Conservation (phyloP, 2,329 filamentous ascomycete genomes). For the Pseudocercospora ulei region DNA sequence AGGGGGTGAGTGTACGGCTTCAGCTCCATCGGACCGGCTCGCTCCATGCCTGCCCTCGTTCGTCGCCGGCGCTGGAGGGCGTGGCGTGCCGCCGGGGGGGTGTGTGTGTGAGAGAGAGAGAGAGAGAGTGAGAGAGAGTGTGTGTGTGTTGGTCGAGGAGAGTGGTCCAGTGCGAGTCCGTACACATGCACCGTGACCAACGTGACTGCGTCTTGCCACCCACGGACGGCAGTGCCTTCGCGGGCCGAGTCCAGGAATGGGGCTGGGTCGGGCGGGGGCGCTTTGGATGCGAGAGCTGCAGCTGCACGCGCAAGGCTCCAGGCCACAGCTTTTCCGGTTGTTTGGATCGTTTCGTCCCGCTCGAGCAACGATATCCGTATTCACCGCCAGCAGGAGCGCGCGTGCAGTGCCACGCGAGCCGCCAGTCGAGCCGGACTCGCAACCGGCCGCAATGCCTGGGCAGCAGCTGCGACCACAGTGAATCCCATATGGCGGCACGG, state of each 20-base stretch:
- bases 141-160: too few relatives aligned
- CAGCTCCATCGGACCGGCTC: slow-evolving; percentile 38
- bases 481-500: too few relatives aligned
- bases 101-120: too few relatives aligned
- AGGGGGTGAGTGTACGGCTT: slow-evolving; percentile 67
- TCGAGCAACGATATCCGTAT: slow-evolving; percentile 3
- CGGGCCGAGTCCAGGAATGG: slow-evolving; percentile 19
- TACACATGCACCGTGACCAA: too few relatives aligned
- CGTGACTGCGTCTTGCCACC: too few relatives aligned
- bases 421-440: neutral
- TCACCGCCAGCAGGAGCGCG: slow-evolving; percentile 4
- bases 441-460: too few relatives aligned
- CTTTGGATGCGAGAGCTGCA: too few relatives aligned
- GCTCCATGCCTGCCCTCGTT: slow-evolving; percentile 5
- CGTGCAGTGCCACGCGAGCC: slow-evolving; percentile 7
- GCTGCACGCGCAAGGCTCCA: too few relatives aligned
- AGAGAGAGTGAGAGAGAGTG: too few relatives aligned
- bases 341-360: neutral
- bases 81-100: slow-evolving; percentile 30
- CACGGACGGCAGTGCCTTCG: slow-evolving; percentile 33
- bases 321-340: neutral
- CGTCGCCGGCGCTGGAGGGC: slow-evolving; percentile 31
- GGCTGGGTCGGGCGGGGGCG: slow-evolving; percentile 39
- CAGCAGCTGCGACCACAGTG: too few relatives aligned
- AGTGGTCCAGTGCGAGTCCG: too few relatives aligned